Conservation (phyloP, 2,329 filamentous ascomycete species). For the Epichloe brachyelytri region DNA sequence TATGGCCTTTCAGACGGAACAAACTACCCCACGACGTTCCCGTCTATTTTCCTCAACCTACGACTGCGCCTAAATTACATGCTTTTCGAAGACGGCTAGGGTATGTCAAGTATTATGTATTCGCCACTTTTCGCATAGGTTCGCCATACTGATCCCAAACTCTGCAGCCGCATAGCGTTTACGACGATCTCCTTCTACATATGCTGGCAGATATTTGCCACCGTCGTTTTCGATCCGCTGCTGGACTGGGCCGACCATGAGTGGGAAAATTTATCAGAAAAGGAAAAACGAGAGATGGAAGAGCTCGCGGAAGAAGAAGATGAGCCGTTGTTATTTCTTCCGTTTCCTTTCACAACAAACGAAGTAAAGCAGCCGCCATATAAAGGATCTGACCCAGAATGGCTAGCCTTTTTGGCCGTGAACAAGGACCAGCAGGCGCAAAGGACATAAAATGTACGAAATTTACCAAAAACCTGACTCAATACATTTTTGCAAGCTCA, state of each 20-base stretch:
- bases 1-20: conserved; percentile 21
- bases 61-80: background rate
- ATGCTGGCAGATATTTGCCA: conserved; percentile 31
- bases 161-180: conserved; percentile 16
- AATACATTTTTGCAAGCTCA: background rate
- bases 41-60: conserved; percentile 19
- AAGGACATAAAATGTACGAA: conserved; percentile 33
- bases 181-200: conserved; percentile 21
- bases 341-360: conserved; percentile 46
- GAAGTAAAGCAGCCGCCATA: conserved; percentile 37
- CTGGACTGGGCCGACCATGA: conserved; percentile 29
- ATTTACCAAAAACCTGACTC: too few relatives aligned
- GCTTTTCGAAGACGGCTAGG: conserved; percentile 4
- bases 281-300: conserved; percentile 29
- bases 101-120: background rate
- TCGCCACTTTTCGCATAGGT: background rate
- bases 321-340: conserved; percentile 40
- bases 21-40: conserved; percentile 13
- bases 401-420: conserved; percentile 46
- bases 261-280: conserved; percentile 27
- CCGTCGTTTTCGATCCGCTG: conserved; percentile 33
- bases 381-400: conserved; percentile 47
- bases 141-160: background rate
- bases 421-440: conserved; percentile 37
- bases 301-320: conserved; percentile 30